Percentiles rank a stretch among this genome's conserved stretches.
phyloP scores from a whole-genome alignment of 148 eudicot species.

The Dianthus caryophyllus region DNA sequence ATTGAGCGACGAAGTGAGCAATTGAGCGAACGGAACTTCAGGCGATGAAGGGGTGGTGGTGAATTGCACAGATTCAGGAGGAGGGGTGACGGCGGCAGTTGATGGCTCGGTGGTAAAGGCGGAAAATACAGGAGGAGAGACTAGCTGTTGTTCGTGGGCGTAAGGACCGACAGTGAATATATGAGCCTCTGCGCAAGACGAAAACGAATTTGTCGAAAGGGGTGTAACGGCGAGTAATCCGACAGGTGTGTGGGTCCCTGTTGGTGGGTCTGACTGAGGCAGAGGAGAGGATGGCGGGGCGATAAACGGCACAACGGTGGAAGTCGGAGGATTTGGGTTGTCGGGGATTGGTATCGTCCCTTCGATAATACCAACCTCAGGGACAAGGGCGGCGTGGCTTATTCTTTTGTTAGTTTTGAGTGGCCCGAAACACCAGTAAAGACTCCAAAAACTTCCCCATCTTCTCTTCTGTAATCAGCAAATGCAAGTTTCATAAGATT shows the following conservation, averaged over 20 bases:
- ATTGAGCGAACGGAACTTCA: slow-evolving; percentile 91
- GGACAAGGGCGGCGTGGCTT: slow-evolving; percentile 67
- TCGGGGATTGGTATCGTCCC: slow-evolving; percentile 35
- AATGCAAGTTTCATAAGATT: slow-evolving; percentile 4
- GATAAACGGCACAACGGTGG: slow-evolving; percentile 58
- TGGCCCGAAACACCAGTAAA: slow-evolving; percentile 77
- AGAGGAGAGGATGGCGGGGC: slow-evolving; percentile 98
- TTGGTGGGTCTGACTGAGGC: slow-evolving; percentile 82
- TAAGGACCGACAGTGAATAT: slow-evolving; percentile 78
- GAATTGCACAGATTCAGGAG: slow-evolving; percentile 64
- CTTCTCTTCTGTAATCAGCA: slow-evolving; percentile 59
- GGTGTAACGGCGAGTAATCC: slow-evolving; percentile 50
- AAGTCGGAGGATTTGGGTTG: slow-evolving; percentile 42
- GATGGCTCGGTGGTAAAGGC: slow-evolving; percentile 84
- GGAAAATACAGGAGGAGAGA: slow-evolving; percentile 90
- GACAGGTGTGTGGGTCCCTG: slow-evolving; percentile 71
- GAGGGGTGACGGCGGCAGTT: slow-evolving; percentile 87
- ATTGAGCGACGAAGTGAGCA: slow-evolving; percentile 64
- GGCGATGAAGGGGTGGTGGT: slow-evolving; percentile 94
- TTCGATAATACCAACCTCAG: slow-evolving; percentile 45
- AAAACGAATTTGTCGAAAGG: slow-evolving; percentile 42
- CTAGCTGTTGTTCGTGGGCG: slow-evolving; percentile 86
- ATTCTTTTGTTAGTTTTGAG: slow-evolving; percentile 62
- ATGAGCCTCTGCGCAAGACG: slow-evolving; percentile 43
- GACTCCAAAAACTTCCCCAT: slow-evolving; percentile 83